A percentile compares a stretch with the other conserved stretches of the same genome.
Conservation (phyloP, 192 early-diverging fungal species). For the Jimgerdemannia flammicorona region DNA sequence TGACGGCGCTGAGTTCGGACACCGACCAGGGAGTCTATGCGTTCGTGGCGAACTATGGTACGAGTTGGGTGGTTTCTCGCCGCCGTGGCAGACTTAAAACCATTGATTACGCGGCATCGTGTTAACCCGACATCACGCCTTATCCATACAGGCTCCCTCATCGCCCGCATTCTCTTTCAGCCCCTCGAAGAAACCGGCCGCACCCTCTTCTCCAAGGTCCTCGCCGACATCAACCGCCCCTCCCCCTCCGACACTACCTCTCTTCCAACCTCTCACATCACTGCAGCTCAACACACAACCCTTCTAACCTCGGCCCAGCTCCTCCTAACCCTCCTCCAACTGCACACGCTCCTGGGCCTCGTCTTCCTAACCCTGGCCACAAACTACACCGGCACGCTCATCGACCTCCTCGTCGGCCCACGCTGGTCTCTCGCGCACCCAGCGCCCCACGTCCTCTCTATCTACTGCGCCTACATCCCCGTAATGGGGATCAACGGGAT, state of each 20-base stretch:
- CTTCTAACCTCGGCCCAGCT: conserved; percentile 28
- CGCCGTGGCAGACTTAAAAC: neutral
- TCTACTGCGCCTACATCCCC: conserved; percentile 91
- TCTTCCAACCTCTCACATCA: neutral
- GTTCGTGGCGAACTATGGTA: conserved; percentile 83
- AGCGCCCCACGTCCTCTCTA: conserved; percentile 54
- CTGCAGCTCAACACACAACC: conserved; percentile 15
- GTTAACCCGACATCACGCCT: neutral
- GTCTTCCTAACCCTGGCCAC: conserved; percentile 80
- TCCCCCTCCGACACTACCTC: neutral
- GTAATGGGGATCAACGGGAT: conserved; percentile 95
- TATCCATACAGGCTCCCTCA: conserved; percentile 65
- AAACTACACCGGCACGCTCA: conserved; percentile 70
- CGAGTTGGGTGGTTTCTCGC: no score
- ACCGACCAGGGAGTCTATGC: conserved; percentile 78
- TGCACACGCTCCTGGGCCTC: conserved; percentile 72
- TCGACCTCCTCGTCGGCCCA: conserved; percentile 58
- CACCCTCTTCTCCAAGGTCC: conserved; percentile 75
- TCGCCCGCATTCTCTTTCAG: conserved; percentile 87
- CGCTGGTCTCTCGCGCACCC: conserved; percentile 46
- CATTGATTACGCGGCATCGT: neutral
- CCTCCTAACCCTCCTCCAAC: conserved; percentile 43
- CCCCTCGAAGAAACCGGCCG: conserved; percentile 91
- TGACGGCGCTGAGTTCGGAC: conserved; percentile 53
- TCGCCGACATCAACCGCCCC: conserved; percentile 18